Base-by-base conservation (phyloP, 169 alveolate species). In the Plasmodium cynomolgi region DNA sequence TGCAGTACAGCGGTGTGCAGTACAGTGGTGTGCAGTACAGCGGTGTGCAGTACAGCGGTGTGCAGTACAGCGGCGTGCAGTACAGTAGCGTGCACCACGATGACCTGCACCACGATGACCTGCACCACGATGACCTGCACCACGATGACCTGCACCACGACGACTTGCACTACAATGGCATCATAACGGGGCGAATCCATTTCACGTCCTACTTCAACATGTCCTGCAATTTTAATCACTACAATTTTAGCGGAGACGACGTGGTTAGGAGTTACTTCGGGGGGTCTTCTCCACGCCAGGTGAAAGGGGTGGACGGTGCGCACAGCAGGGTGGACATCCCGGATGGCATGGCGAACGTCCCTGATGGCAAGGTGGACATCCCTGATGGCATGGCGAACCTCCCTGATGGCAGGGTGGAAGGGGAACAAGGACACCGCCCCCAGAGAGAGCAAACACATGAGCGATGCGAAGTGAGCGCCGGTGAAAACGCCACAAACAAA, bases 161-260 rank as follows among this genome's bases (percentile, higher is more conserved):
- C 44, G 44, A 37, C n/a, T n/a, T n/a, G n/a, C n/a, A n/a, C n/a
- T 83, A 83, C 23, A 84, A 85, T 74, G 26, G 73, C 47, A 77
- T 86, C 11, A 86, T 86, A 50, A 77, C 93, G 44, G 93, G 93
- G 31, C 68, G 47, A 54, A 31, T 86, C 2, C 93, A 86, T 75
- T 86, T 86, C 47, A 86, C 88, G 0, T 86, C 93, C 7, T 86
- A 75, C 68, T 86, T 86, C 62, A 86, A 86, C 71, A 44, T 86
- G 17, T 86, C 93, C 11, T 86, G 93, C 29, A 58, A 77, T 56
- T 86, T 86, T 71, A 86, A 86, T 34, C 85, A 75, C 8, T 50
- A 74, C 50, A 33, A 13, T 4, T 50, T 17, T 50, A 37, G 31
- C 2, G 41, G 44, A 5, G 71, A 33, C 9, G 33, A 77, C 3